Base-by-base conservation (phyloP, 768 basidiomycete genomes). In the Leccinum barrowsii region DNA sequence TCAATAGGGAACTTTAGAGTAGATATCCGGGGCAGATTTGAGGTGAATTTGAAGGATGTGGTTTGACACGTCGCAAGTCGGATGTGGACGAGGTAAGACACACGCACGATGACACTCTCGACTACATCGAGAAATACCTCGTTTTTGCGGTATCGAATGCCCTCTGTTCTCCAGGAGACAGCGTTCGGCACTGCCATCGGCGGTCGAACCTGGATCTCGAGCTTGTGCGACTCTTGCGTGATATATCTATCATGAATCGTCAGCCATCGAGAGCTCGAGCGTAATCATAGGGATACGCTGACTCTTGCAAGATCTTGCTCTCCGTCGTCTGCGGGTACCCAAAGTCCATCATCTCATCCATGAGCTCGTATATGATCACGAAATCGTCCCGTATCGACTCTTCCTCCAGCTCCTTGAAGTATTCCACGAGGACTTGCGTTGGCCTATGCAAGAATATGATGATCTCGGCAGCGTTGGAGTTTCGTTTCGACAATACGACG, bases 301-400 rank as follows among this genome's bases (percentile, higher is more conserved):
- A 92, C 88, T 98, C 95, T 76, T 98, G 96, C 53, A 98, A 75
- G 66, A 98, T 98, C 81, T 99, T 98, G 82, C 92, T 94, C 78
- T 99, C 97, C 17, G 97, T 98, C 46, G 96, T 99, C 74, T 98
- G 97, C 0, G 96, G 96, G 71, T 89, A 98, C 7, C 97, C 97
- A 75, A 97, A 99, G 78, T 99, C 96, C 94, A 98, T 98, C 93
- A 98, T 98, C 79, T 99, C 97, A 68, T 98, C 96, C 79, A 98
- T 83, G 55, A 98, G 84, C 72, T 98, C 96, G 74, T 97, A 99
- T 52, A 99, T 97, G 70, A 99, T 97, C 42, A 98, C 97, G 70
- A 99, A 99, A 70, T 99, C 98, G 75, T 99, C 97, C 7, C 97
- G 82, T 70, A 98, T 98, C 50, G 93, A 95, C 78, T 99, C 97